These are phyloP conservation scores for Penicillium sp. DNA, from an alignment of 2,329 filamentous ascomycete species.

Conservation along the genomic window DNA sequence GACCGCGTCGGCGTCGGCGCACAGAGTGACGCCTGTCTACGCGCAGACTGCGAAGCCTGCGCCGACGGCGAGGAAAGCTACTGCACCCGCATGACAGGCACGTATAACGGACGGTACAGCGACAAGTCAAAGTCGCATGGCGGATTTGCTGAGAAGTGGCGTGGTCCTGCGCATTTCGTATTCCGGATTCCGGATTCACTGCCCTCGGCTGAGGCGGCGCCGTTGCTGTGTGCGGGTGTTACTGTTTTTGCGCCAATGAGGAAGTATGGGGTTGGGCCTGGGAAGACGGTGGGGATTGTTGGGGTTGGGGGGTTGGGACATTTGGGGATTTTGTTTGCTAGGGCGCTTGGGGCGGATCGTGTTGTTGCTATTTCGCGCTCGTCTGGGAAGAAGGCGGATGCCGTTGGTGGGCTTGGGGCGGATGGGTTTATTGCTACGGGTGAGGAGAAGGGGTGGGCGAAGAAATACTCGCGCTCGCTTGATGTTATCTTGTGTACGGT, in stretches of 20 bases:
- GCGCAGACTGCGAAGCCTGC: conserved; percentile 36
- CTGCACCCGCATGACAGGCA: conserved; percentile 31
- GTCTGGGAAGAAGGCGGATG: conserved; percentile 45
- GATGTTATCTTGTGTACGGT: conserved; percentile 53
- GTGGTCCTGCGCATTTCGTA: conserved; percentile 51
- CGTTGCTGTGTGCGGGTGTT: conserved; percentile 69
- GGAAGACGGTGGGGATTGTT: conserved; percentile 62
- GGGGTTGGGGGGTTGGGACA: conserved; percentile 68
- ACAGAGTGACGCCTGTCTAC: conserved; percentile 49
- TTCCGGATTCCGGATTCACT: conserved; percentile 49
- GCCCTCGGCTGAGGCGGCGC: conserved; percentile 48
- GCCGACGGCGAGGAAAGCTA: conserved; percentile 34
- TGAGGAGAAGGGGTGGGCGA: conserved; percentile 49
- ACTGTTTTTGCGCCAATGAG: conserved; percentile 63
- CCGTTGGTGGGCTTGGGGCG: conserved; percentile 45
- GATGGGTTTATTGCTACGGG: conserved; percentile 50
- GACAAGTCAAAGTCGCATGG: conserved; percentile 37
- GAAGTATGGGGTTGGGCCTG: conserved; percentile 58
- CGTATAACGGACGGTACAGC: conserved; percentile 31
- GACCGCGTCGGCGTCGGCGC: conserved; percentile 58
- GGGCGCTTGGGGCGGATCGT: conserved; percentile 59
- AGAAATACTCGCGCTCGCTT: conserved; percentile 40
- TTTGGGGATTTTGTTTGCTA: conserved; percentile 62
- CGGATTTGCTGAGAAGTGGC: conserved; percentile 51
- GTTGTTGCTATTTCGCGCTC: conserved; percentile 50